Percentiles rank a stretch among this genome's conserved stretches.
Evolutionary conservation across 257 asterid species (phyloP).

Genomic region (Solanum peruvianum): DNA sequence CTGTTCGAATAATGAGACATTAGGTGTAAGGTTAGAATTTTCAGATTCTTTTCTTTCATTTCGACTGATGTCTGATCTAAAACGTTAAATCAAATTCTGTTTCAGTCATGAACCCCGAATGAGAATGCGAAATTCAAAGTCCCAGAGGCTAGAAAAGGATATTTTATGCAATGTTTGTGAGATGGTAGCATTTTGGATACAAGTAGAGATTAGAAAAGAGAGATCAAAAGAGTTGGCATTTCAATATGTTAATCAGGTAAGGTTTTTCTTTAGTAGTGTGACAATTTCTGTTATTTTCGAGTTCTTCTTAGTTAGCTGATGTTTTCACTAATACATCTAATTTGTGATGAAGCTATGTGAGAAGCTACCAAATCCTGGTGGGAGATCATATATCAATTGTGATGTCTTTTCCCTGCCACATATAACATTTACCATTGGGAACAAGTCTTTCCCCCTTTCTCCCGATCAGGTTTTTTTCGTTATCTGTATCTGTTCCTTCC

Average conservation of each 20-base stretch:
- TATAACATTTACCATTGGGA: slow-evolving; percentile 17
- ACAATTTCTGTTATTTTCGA: not conserved
- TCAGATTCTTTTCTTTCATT: not conserved
- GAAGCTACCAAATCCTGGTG: slow-evolving; percentile 20
- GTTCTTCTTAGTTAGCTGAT: not conserved
- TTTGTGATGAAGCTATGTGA: slow-evolving; percentile 13
- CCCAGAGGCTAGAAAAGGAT: not conserved
- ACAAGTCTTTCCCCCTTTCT: slow-evolving; percentile 19
- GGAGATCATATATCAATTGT: slow-evolving; percentile 14
- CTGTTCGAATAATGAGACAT: slow-evolving; percentile 2
- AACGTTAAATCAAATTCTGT: not conserved
- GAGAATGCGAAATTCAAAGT: not conserved
- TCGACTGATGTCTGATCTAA: not conserved
- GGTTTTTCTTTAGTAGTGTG: not conserved
- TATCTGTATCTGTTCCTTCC: not conserved
- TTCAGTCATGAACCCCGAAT: not conserved
- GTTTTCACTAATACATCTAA: not conserved
- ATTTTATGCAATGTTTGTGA: slow-evolving; percentile 12
- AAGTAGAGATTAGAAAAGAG: slow-evolving; percentile 16
- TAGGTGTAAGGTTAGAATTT: slow-evolving; percentile 5
- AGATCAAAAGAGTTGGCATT: slow-evolving; percentile 8
- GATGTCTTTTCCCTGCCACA: slow-evolving; percentile 13
- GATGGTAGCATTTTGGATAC: slow-evolving; percentile 23
- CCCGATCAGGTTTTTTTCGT: slow-evolving; percentile 10
- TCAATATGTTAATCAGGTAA: slow-evolving; percentile 13